Evolutionary conservation across 1,139 yeast species (phyloP), one percentile per base, ranked within the genome.

Genomic region (Saccharomycopsis hybrid): DNA sequence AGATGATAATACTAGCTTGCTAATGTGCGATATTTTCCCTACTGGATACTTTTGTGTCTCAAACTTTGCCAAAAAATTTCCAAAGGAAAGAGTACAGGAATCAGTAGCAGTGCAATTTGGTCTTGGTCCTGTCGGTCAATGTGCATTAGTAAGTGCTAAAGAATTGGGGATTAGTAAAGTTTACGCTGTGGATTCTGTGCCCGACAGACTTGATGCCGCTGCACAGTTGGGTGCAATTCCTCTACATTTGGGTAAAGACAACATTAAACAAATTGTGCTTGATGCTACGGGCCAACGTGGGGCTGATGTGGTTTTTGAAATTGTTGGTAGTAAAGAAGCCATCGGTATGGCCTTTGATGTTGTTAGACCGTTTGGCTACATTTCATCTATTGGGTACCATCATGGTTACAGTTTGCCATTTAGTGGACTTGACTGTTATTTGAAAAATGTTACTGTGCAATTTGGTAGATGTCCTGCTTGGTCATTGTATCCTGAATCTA

Each of bases 401-500:
- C 84, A 79, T 55, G 82, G 72, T 2, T 18, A 18, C 18, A 71
- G 70, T 1, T 63, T 80, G 29, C 85, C 85, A 1, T 77, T 80
- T 59, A 68, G 69, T 49, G 85, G 82, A 0, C 65, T 78, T 43
- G 82, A 80, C 50, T 76, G 81, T 50, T 80, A 80, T 58, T 62
- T 73, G 59, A 80, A 80, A 59, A 78, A 80, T 55, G 65, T 79
- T 50, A 76, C 78, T 24, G 60, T 80, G 43, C 79, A 81, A 41
- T 80, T 80, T 63, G 86, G 86, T 2, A 65, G 86, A 58, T 80
- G 85, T 60, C 85, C 82, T 49, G 79, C 78, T 1, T 73, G 81
- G 70, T 69, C 82, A 1, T 66, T 78, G 47, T 79, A 77, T 59
- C 71, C 68, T 2, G 83, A 78, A 49, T 72, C 84, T 0, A 66